These are phyloP conservation scores for Fonsecaea multimorphosa DNA, from an alignment of 2,329 filamentous ascomycete species.

Conservation along the genomic window DNA sequence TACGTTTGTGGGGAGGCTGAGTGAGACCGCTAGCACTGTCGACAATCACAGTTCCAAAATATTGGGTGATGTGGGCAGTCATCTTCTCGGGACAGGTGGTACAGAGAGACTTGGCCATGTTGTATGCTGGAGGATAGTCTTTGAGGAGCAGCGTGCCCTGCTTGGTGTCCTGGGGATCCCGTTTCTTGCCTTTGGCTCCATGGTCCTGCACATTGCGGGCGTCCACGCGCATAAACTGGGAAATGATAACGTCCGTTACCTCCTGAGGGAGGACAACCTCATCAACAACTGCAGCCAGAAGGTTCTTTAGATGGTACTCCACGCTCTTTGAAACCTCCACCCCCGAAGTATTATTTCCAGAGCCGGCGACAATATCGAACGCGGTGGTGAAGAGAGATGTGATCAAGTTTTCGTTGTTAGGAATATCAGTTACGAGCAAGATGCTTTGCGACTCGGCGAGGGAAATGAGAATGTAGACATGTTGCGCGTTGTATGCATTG, in stretches of 20 bases:
- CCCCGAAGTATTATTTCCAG: constrained; percentile 73
- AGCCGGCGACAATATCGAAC: constrained; percentile 88
- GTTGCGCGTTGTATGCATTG: constrained; percentile 89
- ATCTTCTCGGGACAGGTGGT: constrained; percentile 90
- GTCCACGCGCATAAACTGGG: constrained; percentile 90
- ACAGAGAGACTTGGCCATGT: constrained; percentile 95
- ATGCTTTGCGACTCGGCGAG: constrained; percentile 94
- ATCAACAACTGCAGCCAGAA: constrained; percentile 84
- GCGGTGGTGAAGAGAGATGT: constrained; percentile 82
- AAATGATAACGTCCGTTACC: constrained; percentile 90
- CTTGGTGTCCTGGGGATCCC: constrained; percentile 68
- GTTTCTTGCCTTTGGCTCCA: constrained; percentile 62
- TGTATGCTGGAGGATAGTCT: constrained; percentile 88
- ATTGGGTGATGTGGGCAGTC: constrained; percentile 91
- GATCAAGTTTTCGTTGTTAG: constrained; percentile 78
- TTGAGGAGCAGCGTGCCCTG: constrained; percentile 86
- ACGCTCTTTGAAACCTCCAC: constrained; percentile 91
- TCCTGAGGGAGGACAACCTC: constrained; percentile 81
- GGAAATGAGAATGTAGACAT: constrained; percentile 87
- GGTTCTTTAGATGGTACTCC: constrained; percentile 86
- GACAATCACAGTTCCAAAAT: constrained; percentile 95
- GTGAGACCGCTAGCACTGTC: constrained; percentile 53
- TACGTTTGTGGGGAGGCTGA: constrained; percentile 47
- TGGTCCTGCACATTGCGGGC: constrained; percentile 64
- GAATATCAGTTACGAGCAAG: constrained; percentile 85